Evolutionary conservation across 2,329 filamentous ascomycete species (phyloP).

Genomic region (Curvularia spicifera): DNA sequence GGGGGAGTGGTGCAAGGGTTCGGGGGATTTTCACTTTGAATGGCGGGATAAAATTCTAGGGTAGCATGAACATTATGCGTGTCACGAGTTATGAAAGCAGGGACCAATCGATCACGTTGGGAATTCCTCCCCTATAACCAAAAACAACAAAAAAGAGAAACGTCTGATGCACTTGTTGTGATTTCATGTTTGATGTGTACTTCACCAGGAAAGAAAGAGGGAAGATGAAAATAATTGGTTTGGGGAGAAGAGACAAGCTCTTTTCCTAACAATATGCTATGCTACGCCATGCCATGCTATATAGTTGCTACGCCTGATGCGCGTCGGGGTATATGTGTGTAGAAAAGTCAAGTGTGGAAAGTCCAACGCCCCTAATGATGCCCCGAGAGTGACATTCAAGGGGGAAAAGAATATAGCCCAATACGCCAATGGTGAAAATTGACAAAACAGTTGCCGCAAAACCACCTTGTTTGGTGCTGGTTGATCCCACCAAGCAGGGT

Average conservation of each 20-base stretch:
- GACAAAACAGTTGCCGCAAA: background rate
- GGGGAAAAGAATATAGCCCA: background rate
- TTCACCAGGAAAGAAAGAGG: background rate
- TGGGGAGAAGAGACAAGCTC: background rate
- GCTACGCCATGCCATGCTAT: background rate
- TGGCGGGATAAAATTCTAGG: constrained; percentile 36
- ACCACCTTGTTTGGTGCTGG: background rate
- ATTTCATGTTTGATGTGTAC: background rate
- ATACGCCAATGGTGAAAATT: background rate
- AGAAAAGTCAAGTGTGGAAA: background rate
- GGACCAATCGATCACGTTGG: constrained; percentile 41
- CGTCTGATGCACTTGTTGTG: background rate
- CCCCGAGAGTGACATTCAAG: background rate
- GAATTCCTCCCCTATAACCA: constrained; percentile 46
- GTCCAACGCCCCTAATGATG: background rate
- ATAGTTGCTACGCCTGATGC: background rate
- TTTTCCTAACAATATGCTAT: background rate
- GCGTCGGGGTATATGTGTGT: background rate
- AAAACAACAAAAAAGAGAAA: background rate
- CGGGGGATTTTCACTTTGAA: background rate
- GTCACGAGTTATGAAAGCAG: constrained; percentile 42
- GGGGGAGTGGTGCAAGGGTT: constrained; percentile 4
- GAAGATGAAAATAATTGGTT: background rate
- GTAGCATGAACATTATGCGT: constrained; percentile 36
- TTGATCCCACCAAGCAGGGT: background rate